phyloP scores from a whole-genome alignment of 441 rosid genomes.

The Corymbia citriodora region DNA sequence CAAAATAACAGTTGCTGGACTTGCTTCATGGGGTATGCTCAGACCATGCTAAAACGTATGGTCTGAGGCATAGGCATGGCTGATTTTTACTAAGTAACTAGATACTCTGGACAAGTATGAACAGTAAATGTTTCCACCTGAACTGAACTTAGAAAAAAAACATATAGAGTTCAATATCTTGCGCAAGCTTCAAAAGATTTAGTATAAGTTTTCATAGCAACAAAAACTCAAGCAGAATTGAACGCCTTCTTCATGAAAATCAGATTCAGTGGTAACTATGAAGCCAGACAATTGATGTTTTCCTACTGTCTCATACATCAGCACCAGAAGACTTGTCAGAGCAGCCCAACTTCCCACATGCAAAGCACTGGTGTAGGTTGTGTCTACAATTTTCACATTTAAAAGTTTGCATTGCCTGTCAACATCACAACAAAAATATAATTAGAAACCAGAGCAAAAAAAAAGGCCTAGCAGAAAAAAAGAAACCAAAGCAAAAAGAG shows the following conservation, averaged over 20 bases:
- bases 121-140: background rate
- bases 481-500: background rate
- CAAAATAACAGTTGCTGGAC: background rate
- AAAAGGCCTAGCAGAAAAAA: background rate
- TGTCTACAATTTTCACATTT: constrained; percentile 71
- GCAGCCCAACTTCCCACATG: constrained; percentile 79
- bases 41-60: background rate
- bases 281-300: background rate
- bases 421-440: background rate
- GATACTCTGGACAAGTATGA: background rate
- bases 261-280: background rate
- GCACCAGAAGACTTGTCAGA: constrained; percentile 63
- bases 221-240: background rate
- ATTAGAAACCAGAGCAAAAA: background rate
- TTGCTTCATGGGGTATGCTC: background rate
- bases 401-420: constrained; percentile 56
- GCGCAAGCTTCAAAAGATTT: background rate
- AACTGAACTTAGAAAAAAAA: background rate
- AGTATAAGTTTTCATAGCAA: background rate
- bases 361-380: constrained; percentile 77
- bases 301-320: constrained; percentile 41
- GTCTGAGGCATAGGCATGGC: background rate
- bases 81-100: background rate
- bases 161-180: background rate
- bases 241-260: background rate